Percentiles rank a stretch among this genome's conserved stretches.
Conservation (phyloP, 2,329 filamentous ascomycete species). For the Teratosphaeria epicoccoides region DNA sequence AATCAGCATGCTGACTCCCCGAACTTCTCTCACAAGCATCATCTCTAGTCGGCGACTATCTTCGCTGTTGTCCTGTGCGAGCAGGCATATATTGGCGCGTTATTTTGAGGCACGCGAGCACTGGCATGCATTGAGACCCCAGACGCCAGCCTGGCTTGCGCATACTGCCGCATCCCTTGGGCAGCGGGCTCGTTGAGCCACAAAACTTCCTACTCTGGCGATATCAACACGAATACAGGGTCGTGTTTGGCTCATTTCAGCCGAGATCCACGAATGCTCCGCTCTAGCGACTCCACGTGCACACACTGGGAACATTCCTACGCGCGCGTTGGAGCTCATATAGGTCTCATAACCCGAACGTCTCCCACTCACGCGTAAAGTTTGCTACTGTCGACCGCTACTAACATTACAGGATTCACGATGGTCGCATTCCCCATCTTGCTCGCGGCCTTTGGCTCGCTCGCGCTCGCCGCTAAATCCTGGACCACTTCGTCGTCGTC, state of each 20-base stretch:
- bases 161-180: background rate
- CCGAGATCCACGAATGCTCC: background rate
- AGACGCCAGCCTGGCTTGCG: background rate
- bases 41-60: no score
- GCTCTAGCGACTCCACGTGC: background rate
- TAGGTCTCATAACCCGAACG: background rate
- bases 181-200: background rate
- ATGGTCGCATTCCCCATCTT: background rate
- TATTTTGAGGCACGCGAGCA: background rate
- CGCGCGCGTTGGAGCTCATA: background rate
- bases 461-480: background rate
- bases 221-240: no score
- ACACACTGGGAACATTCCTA: background rate
- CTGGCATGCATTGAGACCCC: background rate
- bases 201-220: background rate
- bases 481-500: no score
- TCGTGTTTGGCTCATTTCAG: background rate
- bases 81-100: no score
- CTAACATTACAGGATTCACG: background rate
- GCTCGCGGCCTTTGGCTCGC: background rate
- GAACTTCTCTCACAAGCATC: no score
- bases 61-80: no score
- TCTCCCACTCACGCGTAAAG: background rate
- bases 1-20: no score
- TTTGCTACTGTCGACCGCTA: background rate